phyloP scores from a whole-genome alignment of 768 basidiomycete genomes.

The Hebeloma cylindrosporum region DNA sequence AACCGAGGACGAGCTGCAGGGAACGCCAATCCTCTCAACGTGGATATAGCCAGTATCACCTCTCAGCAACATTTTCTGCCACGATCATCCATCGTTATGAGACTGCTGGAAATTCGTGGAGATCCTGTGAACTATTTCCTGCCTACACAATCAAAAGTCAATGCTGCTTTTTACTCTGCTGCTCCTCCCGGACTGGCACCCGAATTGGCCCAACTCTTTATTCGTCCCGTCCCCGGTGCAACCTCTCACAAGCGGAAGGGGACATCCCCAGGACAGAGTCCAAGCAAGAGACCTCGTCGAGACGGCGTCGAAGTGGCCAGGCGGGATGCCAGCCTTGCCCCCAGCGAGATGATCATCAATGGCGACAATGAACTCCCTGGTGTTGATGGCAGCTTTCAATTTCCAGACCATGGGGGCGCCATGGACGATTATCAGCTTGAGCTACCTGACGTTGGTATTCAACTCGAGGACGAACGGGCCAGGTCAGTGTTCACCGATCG shows the following conservation, averaged over 20 bases:
- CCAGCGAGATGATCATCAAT: conserved; percentile 58
- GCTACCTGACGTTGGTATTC: conserved; percentile 50
- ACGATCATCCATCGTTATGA: conserved; percentile 80
- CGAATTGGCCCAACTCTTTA: conserved; percentile 82
- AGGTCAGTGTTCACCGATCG: conserved; percentile 56
- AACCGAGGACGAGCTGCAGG: conserved; percentile 58
- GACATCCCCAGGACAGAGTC: conserved; percentile 53
- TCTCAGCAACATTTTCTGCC: conserved; percentile 85
- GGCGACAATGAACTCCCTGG: conserved; percentile 43
- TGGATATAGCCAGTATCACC: conserved; percentile 67
- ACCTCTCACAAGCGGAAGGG: conserved; percentile 57
- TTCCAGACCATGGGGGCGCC: conserved; percentile 53
- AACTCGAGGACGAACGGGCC: conserved; percentile 41
- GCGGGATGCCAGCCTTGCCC: conserved; percentile 63
- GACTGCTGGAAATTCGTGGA: conserved; percentile 79
- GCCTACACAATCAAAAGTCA: conserved; percentile 71
- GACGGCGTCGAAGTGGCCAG: conserved; percentile 74
- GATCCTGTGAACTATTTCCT: conserved; percentile 86
- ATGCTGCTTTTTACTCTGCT: conserved; percentile 77
- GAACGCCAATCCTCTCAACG: conserved; percentile 49
- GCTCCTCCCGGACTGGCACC: conserved; percentile 84
- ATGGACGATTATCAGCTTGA: conserved; percentile 77
- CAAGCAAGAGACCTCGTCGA: conserved; percentile 62
- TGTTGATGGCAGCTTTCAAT: conserved; percentile 52
- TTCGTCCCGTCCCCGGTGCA: conserved; percentile 63